Base-by-base conservation (phyloP, 345 rosid species). In the Linum trigynum region DNA sequence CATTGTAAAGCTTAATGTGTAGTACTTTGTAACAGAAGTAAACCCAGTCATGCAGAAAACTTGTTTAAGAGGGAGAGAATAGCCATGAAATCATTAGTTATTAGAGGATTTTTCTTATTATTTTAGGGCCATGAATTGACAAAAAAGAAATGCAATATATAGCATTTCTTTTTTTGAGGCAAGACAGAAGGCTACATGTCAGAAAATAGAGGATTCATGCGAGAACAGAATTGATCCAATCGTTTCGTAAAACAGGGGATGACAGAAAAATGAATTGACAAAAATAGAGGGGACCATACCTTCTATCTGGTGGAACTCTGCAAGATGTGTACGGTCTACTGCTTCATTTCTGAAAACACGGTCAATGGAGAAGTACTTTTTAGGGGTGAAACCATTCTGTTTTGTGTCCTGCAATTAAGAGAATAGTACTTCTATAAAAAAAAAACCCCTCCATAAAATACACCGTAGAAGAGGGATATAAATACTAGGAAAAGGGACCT, bases 281-380 rank as follows among this genome's bases (percentile, higher is more conserved):
- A 41, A 41, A 4, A 41, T 4, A 4, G 53, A 1, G 53, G 11
- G 11, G 53, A 59, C n/a, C 41, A 40, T 82, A 92, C 98, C 97
- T 88, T 94, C 97, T 61, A 94, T 88, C 75, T 94, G 97, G 78
- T 94, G 97, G 70, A 94, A 94, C 75, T 94, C 97, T 51, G 99
- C 99, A 36, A 94, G 87, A 78, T 88, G 99, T 57, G 97, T 94
- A 39, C 86, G 82, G 67, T 94, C 99, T 16, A 94, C 97, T 17
- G 99, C 96, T 78, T 94, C 99, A 68, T 94, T 94, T 78, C 99
- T 85, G 86, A 90, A 94, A 63, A 94, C 99, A 66, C 99, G 95
- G 63, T 94, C 97, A 11, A 94, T 94, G 0, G 97, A 94, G 81
- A 85, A 94, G 80, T 86, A 94, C 71, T 81, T 88, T 80, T 94